Evolutionary conservation across 2,329 filamentous ascomycete species (phyloP).

Genomic region (Trichoderma sp.): DNA sequence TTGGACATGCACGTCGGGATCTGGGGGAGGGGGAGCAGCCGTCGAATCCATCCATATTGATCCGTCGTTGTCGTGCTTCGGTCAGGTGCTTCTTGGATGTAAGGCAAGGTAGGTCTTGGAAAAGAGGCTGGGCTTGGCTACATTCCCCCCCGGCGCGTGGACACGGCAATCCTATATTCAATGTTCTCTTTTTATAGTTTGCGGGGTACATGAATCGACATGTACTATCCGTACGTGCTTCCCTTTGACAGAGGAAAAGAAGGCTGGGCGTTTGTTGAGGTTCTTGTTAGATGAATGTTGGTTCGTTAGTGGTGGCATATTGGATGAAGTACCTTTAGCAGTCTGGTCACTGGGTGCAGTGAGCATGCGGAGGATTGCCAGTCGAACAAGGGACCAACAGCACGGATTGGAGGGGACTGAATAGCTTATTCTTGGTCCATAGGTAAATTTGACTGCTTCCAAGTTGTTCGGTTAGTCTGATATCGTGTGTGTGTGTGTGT

Average conservation of each 20-base stretch:
- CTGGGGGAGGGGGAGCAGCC: neutral
- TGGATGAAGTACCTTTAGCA: neutral
- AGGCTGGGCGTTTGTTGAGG: neutral
- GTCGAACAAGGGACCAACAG: slow-evolving; percentile 8
- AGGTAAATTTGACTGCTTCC: neutral
- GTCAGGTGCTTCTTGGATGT: too few species aligned
- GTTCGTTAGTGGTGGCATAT: neutral
- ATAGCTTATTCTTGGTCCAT: too few species aligned
- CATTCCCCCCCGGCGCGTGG: too few species aligned
- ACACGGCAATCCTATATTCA: too few species aligned
- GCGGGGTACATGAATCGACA: too few species aligned
- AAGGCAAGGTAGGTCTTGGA: too few species aligned
- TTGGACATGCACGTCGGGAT: slow-evolving; percentile 25
- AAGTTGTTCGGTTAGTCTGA: neutral
- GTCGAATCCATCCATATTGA: too few species aligned
- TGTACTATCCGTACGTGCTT: too few species aligned
- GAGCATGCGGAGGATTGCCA: neutral
- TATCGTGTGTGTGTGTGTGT: neutral
- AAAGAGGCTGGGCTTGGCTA: too few species aligned
- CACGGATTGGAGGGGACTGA: neutral
- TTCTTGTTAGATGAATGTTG: neutral
- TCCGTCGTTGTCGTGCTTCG: too few species aligned
- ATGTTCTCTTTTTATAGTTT: too few species aligned
- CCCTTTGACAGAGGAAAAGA: neutral
- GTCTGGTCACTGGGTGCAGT: neutral